A percentile compares a stretch with the other conserved stretches of the same genome.
phyloP scores from a whole-genome alignment of 192 early-diverging fungal species.

The Paraglomus brasilianum region DNA sequence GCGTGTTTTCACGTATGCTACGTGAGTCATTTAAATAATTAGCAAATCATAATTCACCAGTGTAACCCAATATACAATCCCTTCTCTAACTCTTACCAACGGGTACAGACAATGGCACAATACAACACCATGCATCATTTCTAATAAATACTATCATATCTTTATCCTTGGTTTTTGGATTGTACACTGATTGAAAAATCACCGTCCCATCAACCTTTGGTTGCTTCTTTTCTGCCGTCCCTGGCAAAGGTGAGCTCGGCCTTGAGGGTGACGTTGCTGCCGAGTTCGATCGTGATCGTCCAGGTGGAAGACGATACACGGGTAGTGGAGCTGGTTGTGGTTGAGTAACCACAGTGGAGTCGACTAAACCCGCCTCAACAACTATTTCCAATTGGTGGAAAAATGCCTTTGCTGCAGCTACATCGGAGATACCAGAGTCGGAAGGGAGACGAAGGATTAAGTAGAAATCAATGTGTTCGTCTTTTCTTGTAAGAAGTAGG shows the following conservation, averaged over 20 bases:
- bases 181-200: slow-evolving; percentile 52
- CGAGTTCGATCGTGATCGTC: slow-evolving; percentile 22
- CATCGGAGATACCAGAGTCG: slow-evolving; percentile 37
- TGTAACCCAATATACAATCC: background rate
- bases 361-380: slow-evolving; percentile 53
- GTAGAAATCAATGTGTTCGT: slow-evolving; percentile 41
- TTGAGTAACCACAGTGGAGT: slow-evolving; percentile 28
- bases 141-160: slow-evolving; percentile 40
- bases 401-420: slow-evolving; percentile 38
- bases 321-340: slow-evolving; percentile 10
- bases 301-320: background rate
- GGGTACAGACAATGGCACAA: slow-evolving; percentile 53
- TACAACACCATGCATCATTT: slow-evolving; percentile 46
- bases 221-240: slow-evolving; percentile 30
- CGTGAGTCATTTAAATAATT: background rate
- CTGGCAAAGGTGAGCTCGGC: slow-evolving; percentile 27
- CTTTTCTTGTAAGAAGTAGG: slow-evolving; percentile 23
- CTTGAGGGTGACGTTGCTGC: slow-evolving; percentile 30
- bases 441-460: slow-evolving; percentile 40
- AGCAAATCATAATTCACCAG: background rate
- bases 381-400: slow-evolving; percentile 54
- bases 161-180: slow-evolving; percentile 40
- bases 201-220: slow-evolving; percentile 40
- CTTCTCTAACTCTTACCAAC: slow-evolving; percentile 46
- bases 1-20: slow-evolving; percentile 43